Base-by-base conservation (phyloP, 2,329 filamentous ascomycete species). In the Diaporthe humulicola region DNA sequence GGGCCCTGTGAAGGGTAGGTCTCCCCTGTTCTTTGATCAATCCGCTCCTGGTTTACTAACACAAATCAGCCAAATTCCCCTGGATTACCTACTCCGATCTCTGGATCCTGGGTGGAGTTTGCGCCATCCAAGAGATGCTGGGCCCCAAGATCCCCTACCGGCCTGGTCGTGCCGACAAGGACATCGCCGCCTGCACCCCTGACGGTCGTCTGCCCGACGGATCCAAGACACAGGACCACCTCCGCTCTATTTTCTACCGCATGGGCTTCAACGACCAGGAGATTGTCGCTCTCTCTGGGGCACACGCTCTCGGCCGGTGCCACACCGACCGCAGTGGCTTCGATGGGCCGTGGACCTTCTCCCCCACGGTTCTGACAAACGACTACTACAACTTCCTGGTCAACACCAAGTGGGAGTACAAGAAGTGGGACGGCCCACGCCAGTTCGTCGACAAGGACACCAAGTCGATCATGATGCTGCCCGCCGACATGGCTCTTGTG, bases 211-310 rank as follows among this genome's bases (percentile, higher is more conserved):
- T 91, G 40, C 90, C 83, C 36, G 83, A 99, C 83, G 96, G 90
- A 70, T 84, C 91, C 80, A 91, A 98, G 89, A 93, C 90, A 76
- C 88, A 92, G 76, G 90, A 92, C 82, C 96, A 98, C 87, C 90
- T 98, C 80, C 93, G 97, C 81, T 91, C 91, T 86, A 96, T 98
- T 88, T 99, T 98, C 86, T 91, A 92, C 85, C 95, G 96, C 83
- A 98, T 98, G 96, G 96, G 96, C 79, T 98, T 98, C 90, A 93
- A 97, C 85, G 96, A 99, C 87, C 94, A 94, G 81, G 96, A 98
- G 86, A 98, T 98, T 82, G 96, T 98, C 60, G 97, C 96, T 40
- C 90, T 98, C 71, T 89, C 90, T 33, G 95, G 95, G 79, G 95
- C 94, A 66, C 95, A 98, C 87, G 94, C 95, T 71, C 90, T 98